These are phyloP conservation scores for Fusarium scirpi DNA, from an alignment of 2,329 filamentous ascomycete genomes.

Conservation along the genomic window DNA sequence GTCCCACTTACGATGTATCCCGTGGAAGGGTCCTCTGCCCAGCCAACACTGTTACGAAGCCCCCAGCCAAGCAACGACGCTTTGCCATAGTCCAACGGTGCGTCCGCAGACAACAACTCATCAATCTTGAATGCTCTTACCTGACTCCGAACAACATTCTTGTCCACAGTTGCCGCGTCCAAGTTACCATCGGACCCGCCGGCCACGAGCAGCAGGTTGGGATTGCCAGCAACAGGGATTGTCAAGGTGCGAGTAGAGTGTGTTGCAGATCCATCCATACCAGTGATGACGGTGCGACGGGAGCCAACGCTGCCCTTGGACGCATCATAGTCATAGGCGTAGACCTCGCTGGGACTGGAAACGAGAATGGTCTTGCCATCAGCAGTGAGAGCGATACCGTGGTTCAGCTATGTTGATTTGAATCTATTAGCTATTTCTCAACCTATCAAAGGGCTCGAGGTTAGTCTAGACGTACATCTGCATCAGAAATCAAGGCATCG, in stretches of 20 bases:
- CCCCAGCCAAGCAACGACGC: slow-evolving; percentile 8
- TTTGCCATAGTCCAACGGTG: neutral
- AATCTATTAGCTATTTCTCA: neutral
- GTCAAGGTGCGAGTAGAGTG: slow-evolving; percentile 14
- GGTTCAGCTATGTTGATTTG: neutral
- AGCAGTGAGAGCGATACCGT: slow-evolving; percentile 7
- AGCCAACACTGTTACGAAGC: slow-evolving; percentile 19
- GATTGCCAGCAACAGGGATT: slow-evolving; percentile 5
- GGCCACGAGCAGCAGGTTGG: slow-evolving; percentile 13
- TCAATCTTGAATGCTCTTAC: slow-evolving; percentile 8
- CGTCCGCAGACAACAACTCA: neutral
- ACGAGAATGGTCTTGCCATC: slow-evolving; percentile 20
- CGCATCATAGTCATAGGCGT: slow-evolving; percentile 19
- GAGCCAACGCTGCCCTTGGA: slow-evolving; percentile 1
- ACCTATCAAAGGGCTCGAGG: accelerated
- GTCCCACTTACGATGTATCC: slow-evolving; percentile 2
- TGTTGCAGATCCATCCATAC: slow-evolving; percentile 13
- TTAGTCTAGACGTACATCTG: neutral
- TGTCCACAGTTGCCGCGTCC: slow-evolving; percentile 6
- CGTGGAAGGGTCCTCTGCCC: slow-evolving; percentile 12
- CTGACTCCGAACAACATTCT: slow-evolving; percentile 12
- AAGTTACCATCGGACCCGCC: slow-evolving; percentile 15
- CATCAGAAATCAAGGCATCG: neutral
- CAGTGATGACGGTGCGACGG: neutral
- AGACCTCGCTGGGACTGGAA: slow-evolving; percentile 19